A percentile compares a stretch with the other conserved stretches of the same genome.
phyloP scores from a whole-genome alignment of 352 stramenopile genomes.

The Phytopythium litorale region DNA sequence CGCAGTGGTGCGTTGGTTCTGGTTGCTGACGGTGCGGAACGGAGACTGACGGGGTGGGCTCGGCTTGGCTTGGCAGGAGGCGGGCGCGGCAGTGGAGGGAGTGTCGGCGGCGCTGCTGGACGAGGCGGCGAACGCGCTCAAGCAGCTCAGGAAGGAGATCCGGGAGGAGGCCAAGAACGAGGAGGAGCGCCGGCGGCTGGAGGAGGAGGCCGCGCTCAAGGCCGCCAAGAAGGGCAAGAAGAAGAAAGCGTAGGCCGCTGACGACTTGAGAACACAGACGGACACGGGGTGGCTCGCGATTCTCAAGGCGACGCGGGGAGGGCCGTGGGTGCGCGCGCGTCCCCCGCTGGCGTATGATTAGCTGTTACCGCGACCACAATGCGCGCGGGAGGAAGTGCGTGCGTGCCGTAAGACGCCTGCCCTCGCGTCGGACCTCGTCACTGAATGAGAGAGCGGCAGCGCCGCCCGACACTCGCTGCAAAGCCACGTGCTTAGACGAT shows the following conservation, averaged over 20 bases:
- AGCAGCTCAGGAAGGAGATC: conserved; percentile 82
- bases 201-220: conserved; percentile 71
- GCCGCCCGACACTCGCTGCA: not conserved
- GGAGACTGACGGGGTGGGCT: not conserved
- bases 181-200: conserved; percentile 64
- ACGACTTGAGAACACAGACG: conserved; percentile 16
- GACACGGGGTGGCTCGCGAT: conserved; percentile 28
- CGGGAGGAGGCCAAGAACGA: conserved; percentile 74
- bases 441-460: conserved; percentile 6
- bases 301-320: conserved; percentile 14
- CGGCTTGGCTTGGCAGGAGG: conserved; percentile 21
- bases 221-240: conserved; percentile 80
- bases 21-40: not conserved
- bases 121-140: conserved; percentile 46
- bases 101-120: conserved; percentile 58
- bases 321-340: not conserved
- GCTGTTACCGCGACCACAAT: not conserved
- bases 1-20: conserved; percentile 32
- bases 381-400: not conserved
- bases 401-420: not conserved
- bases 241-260: conserved; percentile 45
- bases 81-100: conserved; percentile 33
- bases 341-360: not conserved
- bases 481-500: conserved; percentile 93
- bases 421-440: not conserved